phyloP scores from a whole-genome alignment of 768 basidiomycete genomes.

The Polyporus arcularius region DNA sequence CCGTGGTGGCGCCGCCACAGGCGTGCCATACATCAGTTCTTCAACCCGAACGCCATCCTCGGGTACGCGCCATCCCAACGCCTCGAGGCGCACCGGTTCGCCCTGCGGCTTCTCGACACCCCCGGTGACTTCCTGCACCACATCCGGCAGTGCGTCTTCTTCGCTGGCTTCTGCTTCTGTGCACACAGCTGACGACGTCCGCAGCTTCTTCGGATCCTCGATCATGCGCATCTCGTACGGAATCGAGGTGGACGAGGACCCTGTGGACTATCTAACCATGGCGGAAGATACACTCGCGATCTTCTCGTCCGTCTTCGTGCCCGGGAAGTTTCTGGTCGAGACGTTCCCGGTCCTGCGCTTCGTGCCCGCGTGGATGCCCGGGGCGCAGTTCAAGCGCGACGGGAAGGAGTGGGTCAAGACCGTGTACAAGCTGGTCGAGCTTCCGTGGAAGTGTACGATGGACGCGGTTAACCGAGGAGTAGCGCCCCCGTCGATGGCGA shows the following conservation, averaged over 20 bases:
- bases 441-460: slow-evolving; percentile 13
- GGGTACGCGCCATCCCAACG: neutral
- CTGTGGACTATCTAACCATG: slow-evolving; percentile 1
- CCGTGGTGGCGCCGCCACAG: slow-evolving; percentile 12
- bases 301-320: slow-evolving; percentile 8
- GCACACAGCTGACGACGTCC: neutral
- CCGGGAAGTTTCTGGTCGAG: slow-evolving; percentile 31
- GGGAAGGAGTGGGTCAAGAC: slow-evolving; percentile 4
- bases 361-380: slow-evolving; percentile 27
- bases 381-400: slow-evolving; percentile 21
- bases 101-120: neutral
- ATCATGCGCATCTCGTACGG: slow-evolving; percentile 13
- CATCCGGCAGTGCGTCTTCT: slow-evolving; percentile 4
- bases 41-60: neutral
- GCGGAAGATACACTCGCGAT: slow-evolving; percentile 7
- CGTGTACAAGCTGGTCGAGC: slow-evolving; percentile 3
- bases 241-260: slow-evolving; percentile 9
- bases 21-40: slow-evolving; percentile 10
- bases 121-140: slow-evolving; percentile 4
- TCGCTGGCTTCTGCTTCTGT: too few relatives aligned
- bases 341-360: slow-evolving; percentile 25
- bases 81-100: neutral
- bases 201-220: slow-evolving; percentile 1
- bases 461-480: neutral
- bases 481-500: slow-evolving; percentile 1